phyloP scores from a whole-genome alignment of 371 early-diverging fungal genomes.

The Mucor irregularis region DNA sequence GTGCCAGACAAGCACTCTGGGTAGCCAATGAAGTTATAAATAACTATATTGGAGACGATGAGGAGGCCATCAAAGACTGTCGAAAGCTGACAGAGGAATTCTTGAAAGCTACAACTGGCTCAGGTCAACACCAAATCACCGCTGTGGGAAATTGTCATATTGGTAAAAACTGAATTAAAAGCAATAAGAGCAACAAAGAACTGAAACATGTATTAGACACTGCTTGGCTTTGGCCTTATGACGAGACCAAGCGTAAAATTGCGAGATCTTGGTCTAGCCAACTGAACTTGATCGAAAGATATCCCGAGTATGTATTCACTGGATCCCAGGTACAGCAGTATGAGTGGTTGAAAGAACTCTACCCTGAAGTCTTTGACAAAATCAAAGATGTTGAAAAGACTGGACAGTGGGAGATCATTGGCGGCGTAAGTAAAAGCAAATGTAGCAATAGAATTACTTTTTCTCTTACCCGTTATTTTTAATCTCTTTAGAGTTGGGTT shows the following conservation, averaged over 20 bases:
- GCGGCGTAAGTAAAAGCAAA: slow-evolving; percentile 73
- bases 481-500: slow-evolving; percentile 49
- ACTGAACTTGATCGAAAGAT: slow-evolving; percentile 78
- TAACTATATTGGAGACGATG: slow-evolving; percentile 56
- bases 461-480: not conserved
- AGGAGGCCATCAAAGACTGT: slow-evolving; percentile 56
- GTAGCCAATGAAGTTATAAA: slow-evolving; percentile 83
- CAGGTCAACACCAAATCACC: slow-evolving; percentile 62
- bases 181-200: too few species aligned
- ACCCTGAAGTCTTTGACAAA: slow-evolving; percentile 81
- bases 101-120: slow-evolving; percentile 60
- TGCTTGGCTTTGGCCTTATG: slow-evolving; percentile 92
- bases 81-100: slow-evolving; percentile 63
- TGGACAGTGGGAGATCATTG: slow-evolving; percentile 93
- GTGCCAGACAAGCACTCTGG: slow-evolving; percentile 70
- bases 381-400: slow-evolving; percentile 67
- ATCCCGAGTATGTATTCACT: slow-evolving; percentile 88
- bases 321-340: slow-evolving; percentile 93
- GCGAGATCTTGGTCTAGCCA: slow-evolving; percentile 94
- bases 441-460: too few species aligned
- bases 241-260: slow-evolving; percentile 94
- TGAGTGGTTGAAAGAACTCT: slow-evolving; percentile 85
- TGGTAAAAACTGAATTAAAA: too few species aligned
- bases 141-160: slow-evolving; percentile 90
- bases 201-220: too few species aligned